These are phyloP conservation scores for Tolypocladium tropicale DNA, from an alignment of 2,329 filamentous ascomycete species.

Conservation along the genomic window DNA sequence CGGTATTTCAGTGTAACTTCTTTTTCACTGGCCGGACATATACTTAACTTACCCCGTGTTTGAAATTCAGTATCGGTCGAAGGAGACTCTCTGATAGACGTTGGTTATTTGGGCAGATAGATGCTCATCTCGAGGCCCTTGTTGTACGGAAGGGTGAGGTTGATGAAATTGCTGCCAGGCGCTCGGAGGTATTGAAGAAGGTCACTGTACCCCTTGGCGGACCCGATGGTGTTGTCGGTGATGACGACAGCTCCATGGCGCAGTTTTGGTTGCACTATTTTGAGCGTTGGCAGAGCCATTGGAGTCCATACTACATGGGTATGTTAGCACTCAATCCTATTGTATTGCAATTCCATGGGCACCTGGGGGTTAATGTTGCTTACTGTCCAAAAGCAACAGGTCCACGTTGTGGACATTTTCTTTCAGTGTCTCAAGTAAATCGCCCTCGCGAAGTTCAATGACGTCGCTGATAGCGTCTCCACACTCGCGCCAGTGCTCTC, in stretches of 20 bases:
- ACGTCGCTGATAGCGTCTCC: slow-evolving; percentile 37
- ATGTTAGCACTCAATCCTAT: neutral
- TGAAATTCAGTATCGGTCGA: too few species aligned
- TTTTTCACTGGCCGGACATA: too few species aligned
- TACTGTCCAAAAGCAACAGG: slow-evolving; percentile 52
- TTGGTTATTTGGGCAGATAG: neutral
- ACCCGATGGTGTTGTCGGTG: slow-evolving; percentile 35
- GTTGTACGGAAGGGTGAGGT: slow-evolving; percentile 18
- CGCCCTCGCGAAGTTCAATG: slow-evolving; percentile 49
- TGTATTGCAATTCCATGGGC: too few species aligned
- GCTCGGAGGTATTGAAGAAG: slow-evolving; percentile 34
- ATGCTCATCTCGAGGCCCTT: slow-evolving; percentile 19
- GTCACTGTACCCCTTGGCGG: slow-evolving; percentile 33
- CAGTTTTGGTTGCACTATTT: slow-evolving; percentile 35
- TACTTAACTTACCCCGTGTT: too few species aligned
- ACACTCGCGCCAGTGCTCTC: slow-evolving; percentile 41
- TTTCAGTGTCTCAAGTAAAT: slow-evolving; percentile 43
- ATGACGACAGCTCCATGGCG: slow-evolving; percentile 37
- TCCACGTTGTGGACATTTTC: slow-evolving; percentile 34
- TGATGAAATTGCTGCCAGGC: slow-evolving; percentile 38
- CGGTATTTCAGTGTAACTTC: too few species aligned
- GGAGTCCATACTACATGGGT: slow-evolving; percentile 40
- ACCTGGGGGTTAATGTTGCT: slow-evolving; percentile 20
- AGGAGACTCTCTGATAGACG: too few species aligned
- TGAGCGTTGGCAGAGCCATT: slow-evolving; percentile 42